Evolutionary conservation across 1,139 yeast genomes (phyloP).

Genomic region (Candida pseudocylindracea): DNA sequence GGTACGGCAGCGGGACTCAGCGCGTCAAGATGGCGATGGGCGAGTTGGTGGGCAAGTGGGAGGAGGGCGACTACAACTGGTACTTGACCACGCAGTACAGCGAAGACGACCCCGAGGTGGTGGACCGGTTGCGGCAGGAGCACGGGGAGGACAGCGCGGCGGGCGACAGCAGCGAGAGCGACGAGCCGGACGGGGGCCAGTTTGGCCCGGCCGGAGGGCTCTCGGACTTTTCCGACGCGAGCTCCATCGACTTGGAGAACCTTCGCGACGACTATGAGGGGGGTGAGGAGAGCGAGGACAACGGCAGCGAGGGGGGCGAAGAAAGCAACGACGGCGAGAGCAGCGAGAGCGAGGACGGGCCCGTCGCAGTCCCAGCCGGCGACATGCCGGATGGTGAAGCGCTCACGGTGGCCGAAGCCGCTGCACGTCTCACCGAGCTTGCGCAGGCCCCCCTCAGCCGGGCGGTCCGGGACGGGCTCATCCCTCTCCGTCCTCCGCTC

Average conservation of each 20-base stretch:
- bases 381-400: slow-evolving; percentile 1
- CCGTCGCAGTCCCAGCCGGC: slow-evolving; percentile 1
- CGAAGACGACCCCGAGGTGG: slow-evolving; percentile 8
- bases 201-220: background rate
- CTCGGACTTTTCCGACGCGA: background rate
- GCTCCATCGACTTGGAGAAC: slow-evolving; percentile 19
- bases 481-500: slow-evolving; percentile 21
- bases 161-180: slow-evolving; percentile 3
- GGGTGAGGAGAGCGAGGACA: slow-evolving; percentile 6
- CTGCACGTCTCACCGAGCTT: slow-evolving; percentile 15
- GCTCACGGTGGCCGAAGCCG: slow-evolving; percentile 6
- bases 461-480: slow-evolving; percentile 7
- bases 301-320: slow-evolving; percentile 11
- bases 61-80: slow-evolving; percentile 16
- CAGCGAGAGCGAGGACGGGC: slow-evolving; percentile 2
- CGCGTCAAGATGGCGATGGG: slow-evolving; percentile 24
- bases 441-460: slow-evolving; percentile 42
- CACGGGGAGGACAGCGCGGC: slow-evolving; percentile 7
- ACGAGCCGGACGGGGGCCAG: slow-evolving; percentile 1
- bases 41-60: slow-evolving; percentile 19
- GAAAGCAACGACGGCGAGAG: slow-evolving; percentile 4
- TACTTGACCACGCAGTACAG: slow-evolving; percentile 52
- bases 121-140: slow-evolving; percentile 1
- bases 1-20: slow-evolving; percentile 41
- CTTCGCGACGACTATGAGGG: slow-evolving; percentile 31